Conservation (phyloP, 2,329 filamentous ascomycete species). For the Sclerotinia sclerotiorum region DNA sequence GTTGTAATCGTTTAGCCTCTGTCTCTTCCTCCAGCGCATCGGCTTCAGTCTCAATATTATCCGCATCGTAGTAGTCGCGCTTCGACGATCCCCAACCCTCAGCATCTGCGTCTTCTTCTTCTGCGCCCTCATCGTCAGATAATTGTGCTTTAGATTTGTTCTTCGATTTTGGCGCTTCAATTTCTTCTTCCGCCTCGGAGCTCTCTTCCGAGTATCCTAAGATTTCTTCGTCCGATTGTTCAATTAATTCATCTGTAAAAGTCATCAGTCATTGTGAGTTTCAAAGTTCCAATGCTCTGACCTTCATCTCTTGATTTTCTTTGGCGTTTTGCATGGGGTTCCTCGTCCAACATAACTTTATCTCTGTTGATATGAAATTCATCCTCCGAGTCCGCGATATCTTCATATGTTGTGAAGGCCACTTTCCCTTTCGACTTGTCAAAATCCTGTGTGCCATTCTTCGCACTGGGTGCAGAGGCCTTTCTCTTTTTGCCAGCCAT, state of each 20-base stretch:
- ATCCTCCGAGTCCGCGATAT: slow-evolving; percentile 91
- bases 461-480: slow-evolving; percentile 10
- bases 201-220: slow-evolving; percentile 50
- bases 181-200: slow-evolving; percentile 42
- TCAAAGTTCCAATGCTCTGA: slow-evolving; percentile 34
- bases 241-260: slow-evolving; percentile 50
- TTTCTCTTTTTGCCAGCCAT: slow-evolving; percentile 25
- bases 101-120: slow-evolving; percentile 56
- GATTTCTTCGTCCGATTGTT: slow-evolving; percentile 63
- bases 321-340: slow-evolving; percentile 72
- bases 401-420: slow-evolving; percentile 60
- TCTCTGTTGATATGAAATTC: slow-evolving; percentile 88
- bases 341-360: slow-evolving; percentile 81
- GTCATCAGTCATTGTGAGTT: slow-evolving; percentile 22
- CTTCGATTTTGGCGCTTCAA: slow-evolving; percentile 23
- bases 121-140: slow-evolving; percentile 52
- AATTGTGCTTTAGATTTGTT: slow-evolving; percentile 52
- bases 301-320: slow-evolving; percentile 69
- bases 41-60: slow-evolving; percentile 63
- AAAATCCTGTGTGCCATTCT: slow-evolving; percentile 4
- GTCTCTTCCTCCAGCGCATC: slow-evolving; percentile 86
- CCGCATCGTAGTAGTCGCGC: slow-evolving; percentile 90
- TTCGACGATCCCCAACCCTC: slow-evolving; percentile 85
- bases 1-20: slow-evolving; percentile 83
- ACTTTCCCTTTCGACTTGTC: slow-evolving; percentile 38